These are phyloP conservation scores for Hawksworthiomyces lignivorus DNA, from an alignment of 2,329 filamentous ascomycete genomes.

Conservation along the genomic window DNA sequence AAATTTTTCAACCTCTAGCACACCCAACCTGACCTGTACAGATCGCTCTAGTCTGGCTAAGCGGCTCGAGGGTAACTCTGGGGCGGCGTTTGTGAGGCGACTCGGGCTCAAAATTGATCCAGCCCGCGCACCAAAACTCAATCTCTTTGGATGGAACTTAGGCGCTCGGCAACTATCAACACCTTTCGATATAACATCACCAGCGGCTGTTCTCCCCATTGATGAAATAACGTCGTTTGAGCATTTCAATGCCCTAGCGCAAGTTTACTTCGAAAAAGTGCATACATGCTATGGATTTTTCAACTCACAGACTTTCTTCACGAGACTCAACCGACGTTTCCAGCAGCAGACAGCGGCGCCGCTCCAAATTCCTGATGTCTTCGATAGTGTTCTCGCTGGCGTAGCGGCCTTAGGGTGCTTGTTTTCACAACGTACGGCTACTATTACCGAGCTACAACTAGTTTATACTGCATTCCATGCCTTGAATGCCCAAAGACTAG, in stretches of 20 bases:
- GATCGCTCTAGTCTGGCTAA: neutral
- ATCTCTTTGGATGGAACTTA: slow-evolving; percentile 7
- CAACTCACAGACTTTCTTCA: slow-evolving; percentile 23
- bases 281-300: slow-evolving; percentile 46
- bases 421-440: slow-evolving; percentile 37
- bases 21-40: no score
- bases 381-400: slow-evolving; percentile 44
- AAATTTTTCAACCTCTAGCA: no score
- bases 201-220: neutral
- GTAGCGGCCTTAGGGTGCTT: slow-evolving; percentile 47
- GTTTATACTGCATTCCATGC: slow-evolving; percentile 23
- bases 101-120: slow-evolving; percentile 11
- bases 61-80: slow-evolving; percentile 9
- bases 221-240: slow-evolving; percentile 35
- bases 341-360: slow-evolving; percentile 12
- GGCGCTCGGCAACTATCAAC: neutral
- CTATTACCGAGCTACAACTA: slow-evolving; percentile 35
- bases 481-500: slow-evolving; percentile 34
- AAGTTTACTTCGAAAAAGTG: slow-evolving; percentile 45
- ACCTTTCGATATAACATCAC: neutral
- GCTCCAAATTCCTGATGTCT: slow-evolving; percentile 21
- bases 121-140: slow-evolving; percentile 5
- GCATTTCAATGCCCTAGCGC: slow-evolving; percentile 37
- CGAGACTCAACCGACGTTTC: slow-evolving; percentile 27
- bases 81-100: slow-evolving; percentile 6